phyloP scores from a whole-genome alignment of 2,329 filamentous ascomycete species.

The Alternaria arbusti region DNA sequence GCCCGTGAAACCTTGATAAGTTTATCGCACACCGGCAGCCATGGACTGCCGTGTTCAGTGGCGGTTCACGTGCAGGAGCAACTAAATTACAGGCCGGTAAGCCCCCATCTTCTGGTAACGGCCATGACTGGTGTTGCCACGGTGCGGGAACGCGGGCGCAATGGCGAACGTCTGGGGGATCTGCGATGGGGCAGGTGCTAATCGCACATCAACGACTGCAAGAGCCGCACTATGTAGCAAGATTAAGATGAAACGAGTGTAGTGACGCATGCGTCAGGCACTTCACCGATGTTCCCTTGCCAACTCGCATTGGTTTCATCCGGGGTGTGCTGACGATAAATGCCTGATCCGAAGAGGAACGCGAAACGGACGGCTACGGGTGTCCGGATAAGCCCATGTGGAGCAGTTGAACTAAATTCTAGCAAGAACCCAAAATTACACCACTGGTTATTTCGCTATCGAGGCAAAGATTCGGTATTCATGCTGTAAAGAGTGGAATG shows the following conservation, averaged over 20 bases:
- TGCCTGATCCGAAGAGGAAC: slow-evolving; percentile 4
- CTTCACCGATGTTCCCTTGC: slow-evolving; percentile 1
- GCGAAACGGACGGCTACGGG: neutral
- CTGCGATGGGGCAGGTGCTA: slow-evolving; percentile 3
- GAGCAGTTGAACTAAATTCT: neutral
- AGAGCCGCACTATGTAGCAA: slow-evolving; percentile 1
- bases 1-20: neutral
- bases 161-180: slow-evolving; percentile 11
- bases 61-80: neutral
- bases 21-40: neutral
- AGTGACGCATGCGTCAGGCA: neutral
- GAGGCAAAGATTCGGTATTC: neutral
- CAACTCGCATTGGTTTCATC: slow-evolving; percentile 5
- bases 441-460: neutral
- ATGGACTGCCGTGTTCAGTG: neutral
- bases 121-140: slow-evolving; percentile 2
- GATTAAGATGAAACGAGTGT: slow-evolving; percentile 1
- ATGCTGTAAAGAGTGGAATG: neutral
- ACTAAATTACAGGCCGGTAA: neutral
- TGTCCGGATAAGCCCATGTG: neutral
- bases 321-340: slow-evolving; percentile 1
- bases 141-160: neutral
- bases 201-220: slow-evolving; percentile 6
- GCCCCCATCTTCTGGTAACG: neutral
- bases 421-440: neutral